Conservation (phyloP, 2,329 filamentous ascomycete genomes). For the Cordyceps cicadae region DNA sequence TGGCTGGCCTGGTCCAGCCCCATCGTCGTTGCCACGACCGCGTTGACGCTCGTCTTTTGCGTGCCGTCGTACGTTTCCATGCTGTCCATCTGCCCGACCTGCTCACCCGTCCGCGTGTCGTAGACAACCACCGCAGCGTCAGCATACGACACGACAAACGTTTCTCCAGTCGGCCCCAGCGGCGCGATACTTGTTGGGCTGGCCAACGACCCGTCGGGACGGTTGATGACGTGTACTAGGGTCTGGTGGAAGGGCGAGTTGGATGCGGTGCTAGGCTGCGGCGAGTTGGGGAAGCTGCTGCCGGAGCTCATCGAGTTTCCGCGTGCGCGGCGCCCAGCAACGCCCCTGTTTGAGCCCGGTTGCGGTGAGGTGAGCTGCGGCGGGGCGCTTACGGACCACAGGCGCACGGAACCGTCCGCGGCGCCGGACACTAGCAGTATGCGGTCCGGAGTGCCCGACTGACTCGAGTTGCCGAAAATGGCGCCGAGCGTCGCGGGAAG, state of each 20-base stretch:
- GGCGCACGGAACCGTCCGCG: slow-evolving; percentile 81
- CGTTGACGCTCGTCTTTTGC: slow-evolving; percentile 70
- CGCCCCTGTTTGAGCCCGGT: slow-evolving; percentile 53
- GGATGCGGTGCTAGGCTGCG: slow-evolving; percentile 79
- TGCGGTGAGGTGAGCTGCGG: slow-evolving; percentile 78
- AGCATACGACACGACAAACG: slow-evolving; percentile 86
- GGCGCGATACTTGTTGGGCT: slow-evolving; percentile 91
- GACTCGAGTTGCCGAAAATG: slow-evolving; percentile 67
- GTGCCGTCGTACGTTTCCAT: slow-evolving; percentile 89
- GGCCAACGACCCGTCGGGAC: slow-evolving; percentile 54
- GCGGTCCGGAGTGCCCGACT: slow-evolving; percentile 73
- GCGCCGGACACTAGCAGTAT: slow-evolving; percentile 86
- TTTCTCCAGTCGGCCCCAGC: slow-evolving; percentile 71
- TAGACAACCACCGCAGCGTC: slow-evolving; percentile 88
- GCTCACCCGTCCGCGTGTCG: slow-evolving; percentile 85
- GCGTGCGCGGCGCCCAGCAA: slow-evolving; percentile 55
- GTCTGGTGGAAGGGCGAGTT: slow-evolving; percentile 81
- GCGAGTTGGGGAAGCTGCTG: slow-evolving; percentile 81
- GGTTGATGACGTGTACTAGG: slow-evolving; percentile 76
- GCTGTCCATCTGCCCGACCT: slow-evolving; percentile 87
- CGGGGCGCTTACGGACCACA: slow-evolving; percentile 91
- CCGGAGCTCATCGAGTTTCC: slow-evolving; percentile 93
- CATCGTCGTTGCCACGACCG: slow-evolving; percentile 78
- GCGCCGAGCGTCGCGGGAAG: slow-evolving; percentile 73
- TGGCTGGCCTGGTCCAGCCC: slow-evolving; percentile 63